Base-by-base conservation (phyloP, 805 yeast genomes). In the Hermanozyma aechmeae region DNA sequence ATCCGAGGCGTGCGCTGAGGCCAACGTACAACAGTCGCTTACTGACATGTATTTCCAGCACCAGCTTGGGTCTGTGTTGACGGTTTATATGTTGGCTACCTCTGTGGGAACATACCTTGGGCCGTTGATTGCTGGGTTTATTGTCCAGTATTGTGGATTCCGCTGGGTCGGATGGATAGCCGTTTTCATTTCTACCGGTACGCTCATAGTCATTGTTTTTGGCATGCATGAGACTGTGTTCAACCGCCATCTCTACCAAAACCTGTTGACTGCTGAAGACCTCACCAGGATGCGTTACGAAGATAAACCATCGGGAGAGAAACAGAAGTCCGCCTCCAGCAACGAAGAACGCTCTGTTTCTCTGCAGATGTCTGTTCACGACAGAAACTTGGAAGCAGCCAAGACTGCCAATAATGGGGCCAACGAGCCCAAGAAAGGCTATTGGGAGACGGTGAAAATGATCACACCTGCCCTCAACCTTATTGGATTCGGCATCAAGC, bases 141-240 rank as follows among this genome's bases (percentile, higher is more conserved):
- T 80, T 38, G 69, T 76, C 6, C 65, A 71, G 25, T 55, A 67
- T 25, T 61, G 69, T 16, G 66, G 73, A n/a, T 83, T 81, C 58
- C 62, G 80, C 43, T 83, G 93, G 93, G 83, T 80, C 5, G 85
- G 86, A 19, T 79, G 82, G 53, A 65, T 76, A 32, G 74, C 79
- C 8, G 86, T 76, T 24, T 45, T 56, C 27, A 65, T 74, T 26
- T 63, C 65, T 27, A 59, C 56, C 15, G 75, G 56, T 3, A 55
- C 75, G 16, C 51, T 79, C 32, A 34, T 71, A 1, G 65, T 78
- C 10, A 50, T 78, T 30, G 39, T 76, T 15, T 69, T 79, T 37
- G 67, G 68, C 13, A 71, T 80, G 45, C 87, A 79, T 46, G 94
- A 83, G 46, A 79, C 93, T 10, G 63, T 59, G 29, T 73, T 70